Base-by-base conservation (phyloP, 1,139 yeast species). In the Trichomonascaceae sp. region DNA sequence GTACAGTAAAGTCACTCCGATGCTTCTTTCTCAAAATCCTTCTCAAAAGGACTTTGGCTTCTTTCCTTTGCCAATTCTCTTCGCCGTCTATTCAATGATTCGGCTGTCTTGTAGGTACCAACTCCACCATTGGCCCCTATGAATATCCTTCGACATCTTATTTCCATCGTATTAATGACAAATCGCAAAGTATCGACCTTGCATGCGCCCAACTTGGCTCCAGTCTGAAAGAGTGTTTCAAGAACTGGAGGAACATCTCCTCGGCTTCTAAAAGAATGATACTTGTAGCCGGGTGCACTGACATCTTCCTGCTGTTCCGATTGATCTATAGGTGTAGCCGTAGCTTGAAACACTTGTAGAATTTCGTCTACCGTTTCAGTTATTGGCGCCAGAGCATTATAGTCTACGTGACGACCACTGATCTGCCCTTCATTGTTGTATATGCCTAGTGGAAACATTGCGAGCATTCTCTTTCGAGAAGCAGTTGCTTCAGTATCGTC, bases 371-470 rank as follows among this genome's bases (percentile, higher is more conserved):
- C 58, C 9, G 62, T 56, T 3, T 55, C 57, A 4, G 57, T 56
- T 12, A 48, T 45, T 22, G 63, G 58, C 9, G 43, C 50, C 18
- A 55, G 51, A 9, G 52, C 53, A 15, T 18, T 46, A 4, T 47
- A 19, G 15, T 43, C 43, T 9, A 36, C 41, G 3, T 36, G 50
- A 18, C 45, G 43, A 5, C 36, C 52, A 2, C 43, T 19, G 20
- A 45, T 3, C 2, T 51, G 43, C 10, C 57, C 60, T 3, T 50
- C 43, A 17, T 44, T 52, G 38, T 54, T 55, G 36, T 56, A 58
- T 20, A 47, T 49, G 2, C 60, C 64, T 36, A 60, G 7, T 0
- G 66, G 66, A 49, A 63, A 63, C 50, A 61, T 36, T 32, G 57
- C 57, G n/a, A 56, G 50, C 47, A 63, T 32, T 18, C 63, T 54